phyloP scores from a whole-genome alignment of 2,329 filamentous ascomycete species.

The Sporothrix sp. region DNA sequence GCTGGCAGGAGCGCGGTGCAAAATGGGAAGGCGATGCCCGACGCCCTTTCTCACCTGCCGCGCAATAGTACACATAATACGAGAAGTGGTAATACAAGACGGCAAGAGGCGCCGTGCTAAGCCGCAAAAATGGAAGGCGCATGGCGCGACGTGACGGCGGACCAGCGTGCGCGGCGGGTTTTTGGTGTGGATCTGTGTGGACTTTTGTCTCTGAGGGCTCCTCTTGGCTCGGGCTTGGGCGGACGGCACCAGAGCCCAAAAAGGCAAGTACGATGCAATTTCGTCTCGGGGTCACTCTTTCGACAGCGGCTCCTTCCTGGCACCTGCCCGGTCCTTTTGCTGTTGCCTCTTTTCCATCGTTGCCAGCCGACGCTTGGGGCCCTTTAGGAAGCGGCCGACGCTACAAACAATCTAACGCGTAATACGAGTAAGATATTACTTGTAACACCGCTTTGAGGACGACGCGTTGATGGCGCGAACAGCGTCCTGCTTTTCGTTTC shows the following conservation, averaged over 20 bases:
- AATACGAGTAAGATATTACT: too few species aligned
- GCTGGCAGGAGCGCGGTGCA: not conserved
- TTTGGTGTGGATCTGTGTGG: not conserved
- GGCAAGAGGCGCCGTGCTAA: not conserved
- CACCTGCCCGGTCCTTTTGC: not conserved
- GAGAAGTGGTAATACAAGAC: not conserved
- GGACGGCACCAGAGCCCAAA: not conserved
- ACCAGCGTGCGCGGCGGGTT: not conserved
- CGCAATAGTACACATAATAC: too few species aligned
- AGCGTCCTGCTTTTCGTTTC: not conserved
- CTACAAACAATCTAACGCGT: too few species aligned
- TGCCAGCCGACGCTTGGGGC: too few species aligned
- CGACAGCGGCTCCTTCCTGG: not conserved
- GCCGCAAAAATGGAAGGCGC: slow-evolving; percentile 2
- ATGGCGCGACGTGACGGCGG: slow-evolving; percentile 7
- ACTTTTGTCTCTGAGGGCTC: not conserved
- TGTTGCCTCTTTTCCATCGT: not conserved
- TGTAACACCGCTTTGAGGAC: too few species aligned
- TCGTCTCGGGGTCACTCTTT: not conserved
- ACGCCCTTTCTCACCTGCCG: not conserved
- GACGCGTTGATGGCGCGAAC: too few species aligned
- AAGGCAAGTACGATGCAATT: too few species aligned
- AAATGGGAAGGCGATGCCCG: slow-evolving; percentile 4
- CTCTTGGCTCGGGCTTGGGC: not conserved
- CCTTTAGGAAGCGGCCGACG: too few species aligned